Evolutionary conservation across 257 asterid genomes (phyloP).

Genomic region (Solanum dulcamara): DNA sequence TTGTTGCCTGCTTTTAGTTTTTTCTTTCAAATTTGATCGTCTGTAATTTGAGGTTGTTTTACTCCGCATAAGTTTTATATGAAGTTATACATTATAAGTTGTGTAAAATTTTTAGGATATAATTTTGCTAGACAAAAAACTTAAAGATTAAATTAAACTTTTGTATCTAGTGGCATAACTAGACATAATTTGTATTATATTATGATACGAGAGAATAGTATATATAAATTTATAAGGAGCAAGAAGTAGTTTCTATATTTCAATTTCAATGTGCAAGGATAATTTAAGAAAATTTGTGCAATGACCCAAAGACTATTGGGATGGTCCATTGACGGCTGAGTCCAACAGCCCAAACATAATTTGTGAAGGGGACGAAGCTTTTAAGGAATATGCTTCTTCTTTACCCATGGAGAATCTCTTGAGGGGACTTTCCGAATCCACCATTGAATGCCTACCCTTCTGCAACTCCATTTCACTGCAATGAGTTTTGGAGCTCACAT

Average conservation of each 20-base stretch:
- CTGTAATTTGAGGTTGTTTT: too few species aligned
- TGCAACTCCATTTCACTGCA: neutral
- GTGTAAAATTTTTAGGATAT: too few species aligned
- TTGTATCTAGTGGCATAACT: neutral
- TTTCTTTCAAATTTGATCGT: too few species aligned
- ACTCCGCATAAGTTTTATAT: too few species aligned
- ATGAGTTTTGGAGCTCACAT: neutral
- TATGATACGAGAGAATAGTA: neutral
- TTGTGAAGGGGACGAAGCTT: neutral
- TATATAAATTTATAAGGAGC: too few species aligned
- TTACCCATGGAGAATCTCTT: neutral
- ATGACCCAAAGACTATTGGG: neutral
- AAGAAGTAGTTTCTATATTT: too few species aligned
- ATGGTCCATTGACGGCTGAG: neutral
- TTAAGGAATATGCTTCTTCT: neutral
- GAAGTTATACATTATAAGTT: too few species aligned
- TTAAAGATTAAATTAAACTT: too few species aligned
- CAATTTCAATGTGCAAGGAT: neutral
- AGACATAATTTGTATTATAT: neutral
- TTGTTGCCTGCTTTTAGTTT: too few species aligned
- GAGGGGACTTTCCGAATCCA: neutral
- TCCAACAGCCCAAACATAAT: neutral
- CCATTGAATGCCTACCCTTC: neutral
- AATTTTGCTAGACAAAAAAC: too few species aligned
- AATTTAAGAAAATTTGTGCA: neutral